These are phyloP conservation scores for Hanseniaspora jakobsenii DNA, from an alignment of 805 yeast genomes.

Conservation along the genomic window DNA sequence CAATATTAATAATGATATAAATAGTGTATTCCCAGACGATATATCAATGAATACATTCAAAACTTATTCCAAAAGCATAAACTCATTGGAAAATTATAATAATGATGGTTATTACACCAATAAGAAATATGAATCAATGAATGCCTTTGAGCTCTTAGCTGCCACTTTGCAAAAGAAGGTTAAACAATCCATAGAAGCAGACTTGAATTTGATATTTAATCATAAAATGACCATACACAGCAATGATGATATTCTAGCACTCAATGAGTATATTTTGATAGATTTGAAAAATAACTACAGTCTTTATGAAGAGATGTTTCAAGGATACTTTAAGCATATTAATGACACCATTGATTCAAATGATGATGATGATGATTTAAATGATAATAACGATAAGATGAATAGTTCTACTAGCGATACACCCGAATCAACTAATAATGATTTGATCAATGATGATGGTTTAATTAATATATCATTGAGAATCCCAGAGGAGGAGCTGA, in stretches of 20 bases:
- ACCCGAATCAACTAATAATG: neutral
- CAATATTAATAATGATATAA: too few relatives aligned
- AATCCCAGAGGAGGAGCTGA: neutral
- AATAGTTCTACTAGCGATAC: neutral
- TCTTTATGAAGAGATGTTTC: too few relatives aligned
- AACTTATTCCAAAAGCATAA: too few relatives aligned
- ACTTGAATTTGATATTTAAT: neutral
- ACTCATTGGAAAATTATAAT: too few relatives aligned
- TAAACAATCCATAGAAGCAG: neutral
- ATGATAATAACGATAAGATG: neutral
- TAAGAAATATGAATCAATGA: too few relatives aligned
- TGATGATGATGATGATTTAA: neutral
- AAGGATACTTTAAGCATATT: too few relatives aligned
- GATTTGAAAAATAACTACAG: conserved; percentile 1
- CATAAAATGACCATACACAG: neutral
- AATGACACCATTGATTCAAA: too few relatives aligned
- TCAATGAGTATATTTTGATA: conserved; percentile 1
- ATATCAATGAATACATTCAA: too few relatives aligned
- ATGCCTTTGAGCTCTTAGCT: neutral
- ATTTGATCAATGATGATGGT: too few relatives aligned
- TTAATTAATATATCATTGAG: neutral
- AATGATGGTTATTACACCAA: too few relatives aligned
- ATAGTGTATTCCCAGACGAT: too few relatives aligned
- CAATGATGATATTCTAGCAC: neutral
- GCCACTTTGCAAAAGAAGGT: too few relatives aligned